phyloP scores from a whole-genome alignment of 352 stramenopile genomes.

The Paralagenidium karlingii region DNA sequence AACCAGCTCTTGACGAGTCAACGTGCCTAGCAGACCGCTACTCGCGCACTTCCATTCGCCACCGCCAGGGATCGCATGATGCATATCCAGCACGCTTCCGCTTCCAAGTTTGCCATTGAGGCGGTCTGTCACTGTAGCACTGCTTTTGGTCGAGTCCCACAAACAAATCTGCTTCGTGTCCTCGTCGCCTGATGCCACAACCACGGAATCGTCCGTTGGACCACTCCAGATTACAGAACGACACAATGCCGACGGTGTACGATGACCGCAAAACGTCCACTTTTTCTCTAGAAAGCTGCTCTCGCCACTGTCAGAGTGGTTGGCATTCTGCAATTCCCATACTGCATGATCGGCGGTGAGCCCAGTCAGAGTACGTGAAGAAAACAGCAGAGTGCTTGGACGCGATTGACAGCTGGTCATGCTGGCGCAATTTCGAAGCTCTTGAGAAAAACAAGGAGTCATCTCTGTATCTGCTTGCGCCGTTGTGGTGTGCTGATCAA shows the following conservation, averaged over 20 bases:
- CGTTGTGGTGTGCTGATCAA: neutral
- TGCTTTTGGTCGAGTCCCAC: slow-evolving; percentile 11
- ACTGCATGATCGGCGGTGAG: slow-evolving; percentile 23
- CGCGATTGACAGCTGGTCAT: slow-evolving; percentile 8
- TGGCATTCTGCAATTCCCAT: slow-evolving; percentile 15
- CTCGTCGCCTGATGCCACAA: slow-evolving; percentile 14
- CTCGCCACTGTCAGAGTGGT: neutral
- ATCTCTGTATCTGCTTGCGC: slow-evolving; percentile 2
- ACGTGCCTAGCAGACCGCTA: slow-evolving; percentile 12
- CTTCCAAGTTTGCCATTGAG: neutral
- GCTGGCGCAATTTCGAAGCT: slow-evolving; percentile 2
- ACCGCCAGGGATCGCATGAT: slow-evolving; percentile 15
- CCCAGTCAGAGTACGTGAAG: slow-evolving; percentile 14
- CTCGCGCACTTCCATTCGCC: slow-evolving; percentile 4
- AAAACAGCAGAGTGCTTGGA: slow-evolving; percentile 20
- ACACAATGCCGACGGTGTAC: slow-evolving; percentile 23
- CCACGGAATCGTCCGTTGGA: neutral
- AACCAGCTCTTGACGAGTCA: slow-evolving; percentile 13
- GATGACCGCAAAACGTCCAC: slow-evolving; percentile 18
- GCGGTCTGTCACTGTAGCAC: too few species aligned
- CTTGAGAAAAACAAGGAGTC: slow-evolving; percentile 1
- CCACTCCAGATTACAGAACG: slow-evolving; percentile 27
- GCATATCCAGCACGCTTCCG: slow-evolving; percentile 6
- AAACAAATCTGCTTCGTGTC: slow-evolving; percentile 8
- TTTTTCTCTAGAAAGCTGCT: slow-evolving; percentile 6